These are phyloP conservation scores for Acacia acuminata DNA, from an alignment of 306 rosid species.

Conservation along the genomic window DNA sequence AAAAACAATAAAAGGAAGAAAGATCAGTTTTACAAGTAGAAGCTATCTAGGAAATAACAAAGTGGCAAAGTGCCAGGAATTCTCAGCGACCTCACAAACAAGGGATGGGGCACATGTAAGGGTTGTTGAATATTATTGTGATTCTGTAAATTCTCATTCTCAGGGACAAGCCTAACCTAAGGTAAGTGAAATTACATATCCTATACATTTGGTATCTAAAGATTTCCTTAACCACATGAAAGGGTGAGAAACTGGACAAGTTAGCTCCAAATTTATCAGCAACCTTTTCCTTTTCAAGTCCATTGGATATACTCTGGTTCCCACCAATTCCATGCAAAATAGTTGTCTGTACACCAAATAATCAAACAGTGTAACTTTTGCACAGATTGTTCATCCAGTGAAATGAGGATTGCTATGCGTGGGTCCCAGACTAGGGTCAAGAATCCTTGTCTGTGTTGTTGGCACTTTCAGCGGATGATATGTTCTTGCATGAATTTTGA, in stretches of 20 bases:
- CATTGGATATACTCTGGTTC: not conserved
- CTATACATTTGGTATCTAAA: not conserved
- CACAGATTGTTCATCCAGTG: constrained; percentile 30
- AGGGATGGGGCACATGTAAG: not conserved
- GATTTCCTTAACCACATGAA: not conserved
- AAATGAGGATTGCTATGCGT: constrained; percentile 9
- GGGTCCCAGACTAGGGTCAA: constrained; percentile 25
- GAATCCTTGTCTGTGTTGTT: constrained; percentile 16
- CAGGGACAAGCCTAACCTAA: not conserved
- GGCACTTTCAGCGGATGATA: constrained; percentile 9
- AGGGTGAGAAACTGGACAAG: not conserved
- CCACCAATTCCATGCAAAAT: constrained; percentile 21
- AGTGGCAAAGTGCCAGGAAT: not conserved
- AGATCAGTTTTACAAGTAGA: not conserved
- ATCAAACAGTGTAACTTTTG: constrained; percentile 26
- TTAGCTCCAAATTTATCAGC: not conserved
- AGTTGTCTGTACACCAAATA: constrained; percentile 35
- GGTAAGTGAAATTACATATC: not conserved
- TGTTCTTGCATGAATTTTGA: constrained; percentile 32
- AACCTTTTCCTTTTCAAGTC: constrained; percentile 25
- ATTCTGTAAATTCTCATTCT: not conserved
- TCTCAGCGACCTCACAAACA: not conserved
- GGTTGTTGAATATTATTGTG: not conserved
- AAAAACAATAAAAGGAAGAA: no score
- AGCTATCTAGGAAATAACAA: not conserved